Percentiles rank a stretch among this genome's conserved stretches.
Evolutionary conservation across 2,329 filamentous ascomycete genomes (phyloP).

Genomic region (Colletotrichum camelliae): DNA sequence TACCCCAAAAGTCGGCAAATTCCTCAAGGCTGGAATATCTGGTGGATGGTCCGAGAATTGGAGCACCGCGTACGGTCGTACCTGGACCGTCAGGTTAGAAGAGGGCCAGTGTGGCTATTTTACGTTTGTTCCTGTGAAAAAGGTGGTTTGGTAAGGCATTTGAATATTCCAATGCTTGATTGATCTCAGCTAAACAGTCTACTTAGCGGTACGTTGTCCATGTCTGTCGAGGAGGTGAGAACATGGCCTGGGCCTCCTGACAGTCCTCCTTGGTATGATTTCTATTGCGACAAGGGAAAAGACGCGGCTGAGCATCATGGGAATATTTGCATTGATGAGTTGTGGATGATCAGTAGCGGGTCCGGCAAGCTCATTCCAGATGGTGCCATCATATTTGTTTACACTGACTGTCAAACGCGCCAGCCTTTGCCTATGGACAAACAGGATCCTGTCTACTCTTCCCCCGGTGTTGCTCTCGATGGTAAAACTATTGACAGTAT

Average conservation of each 20-base stretch:
- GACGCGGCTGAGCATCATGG: neutral
- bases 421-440: neutral
- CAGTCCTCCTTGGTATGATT: too few relatives aligned
- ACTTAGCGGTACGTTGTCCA: neutral
- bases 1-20: neutral
- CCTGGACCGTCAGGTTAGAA: neutral
- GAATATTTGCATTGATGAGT: neutral
- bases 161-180: neutral
- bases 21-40: neutral
- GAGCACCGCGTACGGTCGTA: neutral
- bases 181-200: neutral
- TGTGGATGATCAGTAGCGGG: neutral
- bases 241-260: too few relatives aligned
- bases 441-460: neutral
- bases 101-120: neutral
- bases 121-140: neutral
- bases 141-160: neutral
- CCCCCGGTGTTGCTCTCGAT: neutral
- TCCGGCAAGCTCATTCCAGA: neutral
- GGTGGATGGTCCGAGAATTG: neutral
- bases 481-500: neutral
- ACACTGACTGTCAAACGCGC: neutral
- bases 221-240: neutral
- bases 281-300: neutral
- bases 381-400: neutral